Base-by-base conservation (phyloP, 1,284 basidiomycete genomes). In the Mycosarcoma maydis region DNA sequence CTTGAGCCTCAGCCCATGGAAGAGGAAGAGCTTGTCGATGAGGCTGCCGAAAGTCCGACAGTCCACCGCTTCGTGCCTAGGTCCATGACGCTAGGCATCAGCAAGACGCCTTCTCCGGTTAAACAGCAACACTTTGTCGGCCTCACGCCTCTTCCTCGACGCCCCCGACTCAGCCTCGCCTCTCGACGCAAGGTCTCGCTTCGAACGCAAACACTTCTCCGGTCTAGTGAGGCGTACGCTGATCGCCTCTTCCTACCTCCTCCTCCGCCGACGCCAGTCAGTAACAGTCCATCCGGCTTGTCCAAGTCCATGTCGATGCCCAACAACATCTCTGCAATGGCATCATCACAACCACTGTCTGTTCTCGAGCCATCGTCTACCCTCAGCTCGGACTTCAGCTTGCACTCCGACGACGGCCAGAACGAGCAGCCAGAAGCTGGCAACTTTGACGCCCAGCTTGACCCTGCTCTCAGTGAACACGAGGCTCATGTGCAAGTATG, bases 301-400 rank as follows among this genome's bases (percentile, higher is more conserved):
- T 58, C 54, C n/a, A 71, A 66, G 27, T 56, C 51, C 19, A 51
- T 55, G 50, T 71, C 68, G 33, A 66, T 71, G 68, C 61, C 62
- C 1, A 49, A 57, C 9, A 60, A 42, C 20, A 44, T 71, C 11
- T 60, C 68, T n/a, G 36, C 23, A 6, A 29, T 60, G 45, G 32
- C 52, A 3, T 33, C 40, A 3, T 19, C 39, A 17, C 26, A 36
- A 13, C 40, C 39, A 10, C 32, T 30, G n/a, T 20, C 45, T 26
- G 59, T 29, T n/a, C 45, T 57, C 11, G 33, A 51, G 13, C 30
- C 45, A 3, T 53, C 48, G 14, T n/a, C n/a, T n/a, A n/a, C n/a
- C n/a, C n/a, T n/a, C n/a, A 19, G 39, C 17, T 29, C 34, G 10
- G 49, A 26, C n/a, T 10, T 27, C 3, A 29, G 42, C 27, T 34